These are phyloP conservation scores for Brettanomyces sp. DNA, from an alignment of 805 yeast species.

Conservation along the genomic window DNA sequence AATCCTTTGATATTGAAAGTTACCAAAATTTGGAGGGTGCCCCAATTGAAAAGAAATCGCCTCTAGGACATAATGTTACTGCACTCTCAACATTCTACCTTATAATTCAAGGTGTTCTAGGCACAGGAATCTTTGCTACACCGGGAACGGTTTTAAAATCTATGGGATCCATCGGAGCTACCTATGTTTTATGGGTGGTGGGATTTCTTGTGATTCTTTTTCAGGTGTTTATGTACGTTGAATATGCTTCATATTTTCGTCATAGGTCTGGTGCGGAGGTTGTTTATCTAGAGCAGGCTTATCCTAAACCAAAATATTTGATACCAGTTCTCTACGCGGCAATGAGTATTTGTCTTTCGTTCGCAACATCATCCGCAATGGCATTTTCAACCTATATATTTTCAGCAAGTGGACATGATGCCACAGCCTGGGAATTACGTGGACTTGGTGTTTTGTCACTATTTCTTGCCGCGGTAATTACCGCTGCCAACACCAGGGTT, in stretches of 20 bases:
- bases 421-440: conserved; percentile 68
- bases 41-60: conserved; percentile 30
- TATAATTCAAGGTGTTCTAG: conserved; percentile 60
- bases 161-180: conserved; percentile 34
- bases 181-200: conserved; percentile 34
- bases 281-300: conserved; percentile 68
- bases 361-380: conserved; percentile 80
- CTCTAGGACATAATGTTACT: conserved; percentile 28
- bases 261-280: conserved; percentile 78
- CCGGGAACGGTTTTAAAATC: conserved; percentile 50
- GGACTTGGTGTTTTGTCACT: conserved; percentile 70
- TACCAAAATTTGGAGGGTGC: conserved; percentile 23
- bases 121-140: conserved; percentile 70
- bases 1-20: neutral
- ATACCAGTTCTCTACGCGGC: conserved; percentile 60
- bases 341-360: conserved; percentile 66
- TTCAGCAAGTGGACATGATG: conserved; percentile 60
- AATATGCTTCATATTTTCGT: conserved; percentile 33
- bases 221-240: conserved; percentile 30
- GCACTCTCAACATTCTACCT: conserved; percentile 42
- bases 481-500: conserved; percentile 49
- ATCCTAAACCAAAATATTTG: conserved; percentile 57
- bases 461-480: conserved; percentile 58
- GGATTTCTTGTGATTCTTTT: conserved; percentile 32
- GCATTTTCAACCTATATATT: conserved; percentile 73